Evolutionary conservation across 176 grass and related monocot species (phyloP), one percentile per base, ranked within the genome.

Genomic region (Poa annua): DNA sequence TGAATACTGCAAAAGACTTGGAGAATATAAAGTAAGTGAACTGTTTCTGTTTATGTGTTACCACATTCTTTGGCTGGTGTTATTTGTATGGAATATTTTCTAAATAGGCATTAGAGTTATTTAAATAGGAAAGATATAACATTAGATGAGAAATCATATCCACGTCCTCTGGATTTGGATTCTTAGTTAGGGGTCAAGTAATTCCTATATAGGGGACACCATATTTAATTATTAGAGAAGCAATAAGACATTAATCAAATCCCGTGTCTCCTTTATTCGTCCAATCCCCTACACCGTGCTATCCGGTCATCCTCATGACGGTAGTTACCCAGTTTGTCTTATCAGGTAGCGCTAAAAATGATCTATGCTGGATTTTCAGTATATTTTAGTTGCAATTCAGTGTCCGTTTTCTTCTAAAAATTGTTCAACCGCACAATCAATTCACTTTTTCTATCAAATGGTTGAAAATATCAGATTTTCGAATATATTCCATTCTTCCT

Each of bases 21-120:
- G 90, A 97, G 74, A 97, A 86, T 49, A 89, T 97, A 80, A 94
- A 91, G 92, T 92, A 92, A 79, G 81, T 50, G 11, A n/a, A 78
- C 15, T 70, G 15, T 84, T 82, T 33, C 6, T 68, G 36, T 85
- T 78, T 15, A 42, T 61, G 19, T 17, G 45, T 73, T 15, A 7
- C 49, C 39, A 57, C 55, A 74, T 85, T 57, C n/a, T 86, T 71
- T 80, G 75, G 6, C 55, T 85, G 54, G 16, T 16, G 2, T 64
- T 34, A 64, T 33, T 64, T 64, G 61, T 63, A 64, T 64, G 29
- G 13, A 64, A 64, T 64, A 34, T 64, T 64, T 64, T 17, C 26
- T 64, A 34, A 16, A 64, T 17, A 33, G 5, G 14, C 61, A 64
- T 14, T 13, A 64, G 61, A 64, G 61, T 14, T 17, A 34, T 64